A percentile compares a stretch with the other conserved stretches of the same genome.
Evolutionary conservation across 164 flowering plant species (phyloP).

Genomic region (Cinnamomum chago): DNA sequence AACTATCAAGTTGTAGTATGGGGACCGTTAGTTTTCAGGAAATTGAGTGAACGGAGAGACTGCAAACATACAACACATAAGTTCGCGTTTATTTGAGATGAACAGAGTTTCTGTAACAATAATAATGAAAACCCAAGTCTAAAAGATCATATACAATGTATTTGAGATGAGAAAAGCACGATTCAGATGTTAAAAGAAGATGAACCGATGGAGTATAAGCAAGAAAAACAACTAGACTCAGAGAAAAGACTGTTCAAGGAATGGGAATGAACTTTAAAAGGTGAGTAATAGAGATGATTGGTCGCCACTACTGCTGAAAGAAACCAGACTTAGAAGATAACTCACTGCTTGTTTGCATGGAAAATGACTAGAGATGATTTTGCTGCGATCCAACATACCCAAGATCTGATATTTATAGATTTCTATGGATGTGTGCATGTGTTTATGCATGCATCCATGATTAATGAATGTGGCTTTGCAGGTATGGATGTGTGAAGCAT

Average conservation of each 20-base stretch:
- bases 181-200: too few species aligned
- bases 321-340: not conserved
- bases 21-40: not conserved
- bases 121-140: not conserved
- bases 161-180: not conserved
- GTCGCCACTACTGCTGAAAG: not conserved
- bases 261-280: too few species aligned
- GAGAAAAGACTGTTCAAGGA: not conserved
- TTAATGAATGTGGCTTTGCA: not conserved
- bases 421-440: not conserved
- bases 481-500: not conserved
- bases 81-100: too few species aligned
- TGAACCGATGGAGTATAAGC: not conserved
- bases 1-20: not conserved
- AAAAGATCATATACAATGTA: not conserved
- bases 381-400: not conserved
- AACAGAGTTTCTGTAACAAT: not conserved
- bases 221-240: not conserved
- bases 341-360: slow-evolving; percentile 8
- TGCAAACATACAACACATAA: not conserved
- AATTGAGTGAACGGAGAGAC: not conserved
- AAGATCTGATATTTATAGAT: not conserved
- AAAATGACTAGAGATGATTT: not conserved
- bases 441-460: not conserved
- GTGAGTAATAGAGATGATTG: not conserved